Evolutionary conservation across 2,329 filamentous ascomycete species (phyloP).

Genomic region (Aspergillus chevalieri): DNA sequence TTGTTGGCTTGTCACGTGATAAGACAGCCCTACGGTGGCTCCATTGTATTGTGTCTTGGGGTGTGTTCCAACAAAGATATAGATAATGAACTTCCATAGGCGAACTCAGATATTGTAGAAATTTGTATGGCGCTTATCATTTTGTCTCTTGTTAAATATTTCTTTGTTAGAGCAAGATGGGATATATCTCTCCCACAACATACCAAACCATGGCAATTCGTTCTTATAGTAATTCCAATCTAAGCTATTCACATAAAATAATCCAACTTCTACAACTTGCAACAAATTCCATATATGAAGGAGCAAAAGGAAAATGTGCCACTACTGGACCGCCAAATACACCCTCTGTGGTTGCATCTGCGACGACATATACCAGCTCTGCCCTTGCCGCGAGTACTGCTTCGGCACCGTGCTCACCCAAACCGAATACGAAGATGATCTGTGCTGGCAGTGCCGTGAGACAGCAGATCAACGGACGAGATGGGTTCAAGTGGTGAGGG

Average conservation of each 20-base stretch:
- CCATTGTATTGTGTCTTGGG: neutral
- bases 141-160: no score
- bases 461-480: neutral
- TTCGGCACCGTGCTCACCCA: neutral
- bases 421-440: neutral
- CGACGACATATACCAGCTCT: conserved; percentile 7
- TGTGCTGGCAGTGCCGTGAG: neutral
- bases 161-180: no score
- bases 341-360: conserved; percentile 20
- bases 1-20: neutral
- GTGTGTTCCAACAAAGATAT: no score
- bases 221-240: no score
- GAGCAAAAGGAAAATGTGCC: conserved; percentile 12
- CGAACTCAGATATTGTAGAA: no score
- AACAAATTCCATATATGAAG: neutral
- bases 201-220: no score
- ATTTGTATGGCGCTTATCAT: no score
- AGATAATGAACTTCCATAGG: no score
- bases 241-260: no score
- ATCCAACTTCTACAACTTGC: no score
- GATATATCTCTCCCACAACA: no score
- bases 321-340: conserved; percentile 12
- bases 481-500: neutral
- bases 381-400: neutral
- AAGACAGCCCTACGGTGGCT: neutral